phyloP scores from a whole-genome alignment of 768 basidiomycete genomes.

The Gymnopilus dilepis region DNA sequence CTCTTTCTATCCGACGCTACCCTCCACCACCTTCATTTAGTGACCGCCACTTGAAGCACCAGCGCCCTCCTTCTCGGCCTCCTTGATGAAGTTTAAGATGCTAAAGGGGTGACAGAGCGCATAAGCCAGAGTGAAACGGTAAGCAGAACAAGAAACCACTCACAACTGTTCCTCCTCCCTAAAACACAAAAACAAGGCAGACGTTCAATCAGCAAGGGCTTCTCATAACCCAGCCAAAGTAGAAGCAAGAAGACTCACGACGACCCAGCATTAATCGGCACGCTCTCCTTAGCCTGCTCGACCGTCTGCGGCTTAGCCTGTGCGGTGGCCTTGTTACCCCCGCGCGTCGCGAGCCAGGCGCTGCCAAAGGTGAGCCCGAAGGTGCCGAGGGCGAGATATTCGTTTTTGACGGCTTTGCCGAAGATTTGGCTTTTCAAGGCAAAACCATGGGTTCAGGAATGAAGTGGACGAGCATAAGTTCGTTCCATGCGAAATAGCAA shows the following conservation, averaged over 20 bases:
- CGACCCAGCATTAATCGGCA: conserved; percentile 69
- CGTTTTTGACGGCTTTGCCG: conserved; percentile 81
- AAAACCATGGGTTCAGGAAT: background rate
- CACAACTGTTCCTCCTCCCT: conserved; percentile 91
- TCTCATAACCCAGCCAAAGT: background rate
- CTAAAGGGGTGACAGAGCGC: conserved; percentile 41
- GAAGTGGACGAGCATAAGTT: background rate
- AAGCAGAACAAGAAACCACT: conserved; percentile 30
- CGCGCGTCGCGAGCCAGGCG: conserved; percentile 57
- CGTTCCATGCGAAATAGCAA: background rate
- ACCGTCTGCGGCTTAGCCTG: conserved; percentile 48
- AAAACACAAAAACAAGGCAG: conserved; percentile 18
- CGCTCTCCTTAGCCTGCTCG: conserved; percentile 64
- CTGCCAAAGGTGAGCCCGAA: conserved; percentile 61
- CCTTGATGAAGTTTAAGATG: conserved; percentile 79
- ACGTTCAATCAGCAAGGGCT: conserved; percentile 14
- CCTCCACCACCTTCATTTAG: conserved; percentile 14
- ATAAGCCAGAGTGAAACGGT: no score
- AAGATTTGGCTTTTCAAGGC: conserved; percentile 61
- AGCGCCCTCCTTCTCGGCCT: conserved; percentile 75
- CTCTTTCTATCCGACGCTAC: background rate
- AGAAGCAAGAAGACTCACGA: conserved; percentile 69
- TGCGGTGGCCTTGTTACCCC: conserved; percentile 52
- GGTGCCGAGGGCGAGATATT: conserved; percentile 77
- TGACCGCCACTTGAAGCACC: conserved; percentile 30